Conservation (phyloP, 2,329 filamentous ascomycete species). For the Alternaria ethzedia region DNA sequence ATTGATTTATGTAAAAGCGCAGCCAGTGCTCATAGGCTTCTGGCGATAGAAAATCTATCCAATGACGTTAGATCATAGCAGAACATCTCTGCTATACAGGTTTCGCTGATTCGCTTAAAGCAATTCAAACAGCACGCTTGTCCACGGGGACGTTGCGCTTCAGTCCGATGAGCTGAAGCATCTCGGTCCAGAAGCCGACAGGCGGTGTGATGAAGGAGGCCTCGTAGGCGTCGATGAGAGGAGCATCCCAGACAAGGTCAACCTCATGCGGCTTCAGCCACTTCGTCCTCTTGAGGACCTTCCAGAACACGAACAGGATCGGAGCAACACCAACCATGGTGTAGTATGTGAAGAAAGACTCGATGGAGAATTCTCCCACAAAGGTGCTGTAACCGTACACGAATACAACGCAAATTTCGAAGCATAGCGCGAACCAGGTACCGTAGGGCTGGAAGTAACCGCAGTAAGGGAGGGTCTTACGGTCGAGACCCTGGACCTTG, state of each 20-base stretch:
- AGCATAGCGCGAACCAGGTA: conserved; percentile 56
- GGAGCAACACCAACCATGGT: conserved; percentile 59
- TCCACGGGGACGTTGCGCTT: conserved; percentile 39
- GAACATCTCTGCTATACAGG: conserved; percentile 1
- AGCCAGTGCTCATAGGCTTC: conserved; percentile 8
- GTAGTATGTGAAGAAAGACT: conserved; percentile 62
- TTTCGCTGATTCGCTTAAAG: neutral
- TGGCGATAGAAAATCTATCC: conserved; percentile 19
- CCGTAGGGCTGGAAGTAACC: conserved; percentile 59
- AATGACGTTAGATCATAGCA: conserved; percentile 14
- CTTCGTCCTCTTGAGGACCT: conserved; percentile 66
- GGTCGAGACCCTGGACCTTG: conserved; percentile 56
- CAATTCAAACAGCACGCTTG: conserved; percentile 32
- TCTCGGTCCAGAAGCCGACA: conserved; percentile 47
- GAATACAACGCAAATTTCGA: conserved; percentile 59
- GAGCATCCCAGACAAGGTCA: conserved; percentile 52
- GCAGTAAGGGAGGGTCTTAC: conserved; percentile 57
- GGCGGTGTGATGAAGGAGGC: conserved; percentile 51
- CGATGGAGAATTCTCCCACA: conserved; percentile 53
- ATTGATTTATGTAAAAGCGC: conserved; percentile 24
- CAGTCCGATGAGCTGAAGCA: conserved; percentile 43
- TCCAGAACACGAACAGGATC: conserved; percentile 66
- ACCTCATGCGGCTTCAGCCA: conserved; percentile 58
- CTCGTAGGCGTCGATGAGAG: conserved; percentile 49
- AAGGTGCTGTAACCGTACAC: conserved; percentile 63